Conservation (phyloP, 176 grass and related monocot genomes). For the Pontederia crassipes region DNA sequence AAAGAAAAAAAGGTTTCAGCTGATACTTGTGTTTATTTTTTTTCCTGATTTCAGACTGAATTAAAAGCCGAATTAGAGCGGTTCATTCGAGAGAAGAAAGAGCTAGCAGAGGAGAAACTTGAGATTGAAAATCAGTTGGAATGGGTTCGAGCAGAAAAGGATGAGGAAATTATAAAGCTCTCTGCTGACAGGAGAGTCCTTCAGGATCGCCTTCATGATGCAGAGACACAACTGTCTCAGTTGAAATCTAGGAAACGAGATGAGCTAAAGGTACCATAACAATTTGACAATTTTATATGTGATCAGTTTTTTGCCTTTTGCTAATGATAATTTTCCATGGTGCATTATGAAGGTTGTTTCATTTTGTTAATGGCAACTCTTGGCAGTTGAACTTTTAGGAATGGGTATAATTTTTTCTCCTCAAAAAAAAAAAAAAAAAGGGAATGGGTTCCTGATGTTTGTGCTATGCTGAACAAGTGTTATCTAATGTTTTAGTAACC, state of each 20-base stretch:
- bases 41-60: conserved; percentile 46
- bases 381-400: no score
- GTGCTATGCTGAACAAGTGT: no score
- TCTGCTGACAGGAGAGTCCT: conserved; percentile 59
- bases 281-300: not conserved
- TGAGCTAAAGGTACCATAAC: conserved; percentile 61
- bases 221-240: conserved; percentile 61
- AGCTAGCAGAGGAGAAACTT: conserved; percentile 42
- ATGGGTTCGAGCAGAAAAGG: conserved; percentile 91
- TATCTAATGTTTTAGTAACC: no score
- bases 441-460: no score
- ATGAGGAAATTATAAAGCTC: conserved; percentile 72
- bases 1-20: not conserved
- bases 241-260: conserved; percentile 69
- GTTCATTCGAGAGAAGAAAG: conserved; percentile 57
- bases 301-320: no score
- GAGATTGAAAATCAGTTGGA: conserved; percentile 86
- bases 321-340: no score
- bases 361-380: no score
- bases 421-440: no score
- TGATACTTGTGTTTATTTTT: conserved; percentile 23
- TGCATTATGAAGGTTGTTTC: no score
- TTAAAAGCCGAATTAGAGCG: conserved; percentile 68
- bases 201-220: conserved; percentile 71
- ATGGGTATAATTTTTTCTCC: no score